A percentile compares a stretch with the other conserved stretches of the same genome.
Evolutionary conservation across 306 rosid genomes (phyloP).

Genomic region (Trichosanthes cucumerina): DNA sequence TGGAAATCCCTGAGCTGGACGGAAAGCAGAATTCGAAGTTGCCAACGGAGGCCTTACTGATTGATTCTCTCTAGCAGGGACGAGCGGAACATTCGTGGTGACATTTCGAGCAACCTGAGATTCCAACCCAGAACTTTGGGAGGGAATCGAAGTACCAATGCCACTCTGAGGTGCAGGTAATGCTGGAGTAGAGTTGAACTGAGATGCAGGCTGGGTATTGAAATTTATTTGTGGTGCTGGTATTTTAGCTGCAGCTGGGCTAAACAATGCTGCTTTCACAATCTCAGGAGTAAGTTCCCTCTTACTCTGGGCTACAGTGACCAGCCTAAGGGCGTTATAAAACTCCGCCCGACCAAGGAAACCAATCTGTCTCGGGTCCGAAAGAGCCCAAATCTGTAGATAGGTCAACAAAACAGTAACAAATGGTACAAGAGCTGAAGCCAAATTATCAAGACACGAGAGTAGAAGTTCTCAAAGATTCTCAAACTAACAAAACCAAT

Average conservation of each 20-base stretch:
- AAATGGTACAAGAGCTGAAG: slow-evolving; percentile 1
- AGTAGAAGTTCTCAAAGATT: neutral
- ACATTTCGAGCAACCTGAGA: slow-evolving; percentile 31
- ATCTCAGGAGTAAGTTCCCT: slow-evolving; percentile 78
- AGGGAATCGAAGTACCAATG: slow-evolving; percentile 29
- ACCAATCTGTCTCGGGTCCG: slow-evolving; percentile 65
- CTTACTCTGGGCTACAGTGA: slow-evolving; percentile 95
- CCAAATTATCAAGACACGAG: neutral
- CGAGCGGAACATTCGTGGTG: slow-evolving; percentile 23
- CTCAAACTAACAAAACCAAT: neutral
- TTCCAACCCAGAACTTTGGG: slow-evolving; percentile 45
- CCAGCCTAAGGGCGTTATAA: slow-evolving; percentile 95
- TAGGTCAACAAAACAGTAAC: slow-evolving; percentile 10
- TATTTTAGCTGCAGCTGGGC: slow-evolving; percentile 86
- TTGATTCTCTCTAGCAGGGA: slow-evolving; percentile 32
- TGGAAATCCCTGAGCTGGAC: slow-evolving; percentile 36
- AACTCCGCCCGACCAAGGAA: slow-evolving; percentile 83
- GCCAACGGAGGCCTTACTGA: slow-evolving; percentile 37
- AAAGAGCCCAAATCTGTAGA: slow-evolving; percentile 79
- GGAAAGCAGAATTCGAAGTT: slow-evolving; percentile 30
- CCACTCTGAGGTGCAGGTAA: slow-evolving; percentile 24
- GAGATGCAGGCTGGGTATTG: slow-evolving; percentile 34
- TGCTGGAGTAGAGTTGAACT: slow-evolving; percentile 31
- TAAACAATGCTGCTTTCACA: slow-evolving; percentile 84
- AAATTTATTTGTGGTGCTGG: slow-evolving; percentile 86